Evolutionary conservation across 352 stramenopile genomes (phyloP).

Genomic region (Hyaloperonospora brassicae): DNA sequence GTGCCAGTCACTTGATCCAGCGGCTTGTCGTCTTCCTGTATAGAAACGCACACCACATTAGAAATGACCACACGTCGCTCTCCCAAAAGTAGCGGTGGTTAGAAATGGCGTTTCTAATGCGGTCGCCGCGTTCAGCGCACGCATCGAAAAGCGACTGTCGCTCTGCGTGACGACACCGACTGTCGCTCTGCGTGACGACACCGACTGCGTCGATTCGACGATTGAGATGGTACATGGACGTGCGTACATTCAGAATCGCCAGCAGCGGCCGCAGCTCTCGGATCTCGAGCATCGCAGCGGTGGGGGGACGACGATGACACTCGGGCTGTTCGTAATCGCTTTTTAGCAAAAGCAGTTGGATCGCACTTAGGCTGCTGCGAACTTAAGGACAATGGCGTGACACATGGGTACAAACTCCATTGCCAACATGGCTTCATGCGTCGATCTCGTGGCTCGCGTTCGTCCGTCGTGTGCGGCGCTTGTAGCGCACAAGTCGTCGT

Average conservation of each 20-base stretch:
- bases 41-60: slow-evolving; percentile 3
- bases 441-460: slow-evolving; percentile 38
- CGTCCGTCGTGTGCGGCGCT: slow-evolving; percentile 45
- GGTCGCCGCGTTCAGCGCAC: no score
- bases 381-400: slow-evolving; percentile 4
- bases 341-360: slow-evolving; percentile 1
- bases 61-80: no score
- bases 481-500: slow-evolving; percentile 33
- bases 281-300: slow-evolving; percentile 59
- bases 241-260: slow-evolving; percentile 74
- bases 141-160: no score
- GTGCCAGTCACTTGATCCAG: slow-evolving; percentile 60
- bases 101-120: slow-evolving; percentile 16
- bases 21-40: slow-evolving; percentile 77
- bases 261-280: slow-evolving; percentile 75
- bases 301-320: slow-evolving; percentile 4
- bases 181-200: no score
- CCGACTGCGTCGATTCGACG: background rate
- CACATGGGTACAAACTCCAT: background rate
- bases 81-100: background rate
- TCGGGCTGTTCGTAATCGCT: background rate
- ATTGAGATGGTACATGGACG: background rate
- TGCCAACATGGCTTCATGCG: slow-evolving; percentile 26
- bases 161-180: no score
- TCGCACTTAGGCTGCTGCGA: background rate